These are phyloP conservation scores for Penicillium sp. DNA, from an alignment of 2,329 filamentous ascomycete genomes.

Conservation along the genomic window DNA sequence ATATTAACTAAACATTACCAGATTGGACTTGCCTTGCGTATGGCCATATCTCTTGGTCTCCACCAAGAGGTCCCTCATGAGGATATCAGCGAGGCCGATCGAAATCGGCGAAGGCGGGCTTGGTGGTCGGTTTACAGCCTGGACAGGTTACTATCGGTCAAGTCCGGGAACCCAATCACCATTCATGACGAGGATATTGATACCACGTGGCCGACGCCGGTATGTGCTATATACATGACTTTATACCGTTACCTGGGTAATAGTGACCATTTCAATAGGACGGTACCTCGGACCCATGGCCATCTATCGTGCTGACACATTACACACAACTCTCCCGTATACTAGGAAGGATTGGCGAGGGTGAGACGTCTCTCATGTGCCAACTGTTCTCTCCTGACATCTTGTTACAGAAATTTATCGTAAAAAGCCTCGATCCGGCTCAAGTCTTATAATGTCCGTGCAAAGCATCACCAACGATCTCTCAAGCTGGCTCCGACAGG, in stretches of 20 bases:
- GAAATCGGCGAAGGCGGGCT: constrained; percentile 53
- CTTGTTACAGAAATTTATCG: constrained; percentile 48
- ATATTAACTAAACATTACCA: constrained; percentile 11
- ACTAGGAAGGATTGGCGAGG: constrained; percentile 50
- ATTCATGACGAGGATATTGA: constrained; percentile 58
- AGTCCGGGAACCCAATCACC: constrained; percentile 56
- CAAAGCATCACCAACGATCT: constrained; percentile 53
- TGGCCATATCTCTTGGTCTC: constrained; percentile 59
- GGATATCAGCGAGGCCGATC: constrained; percentile 41
- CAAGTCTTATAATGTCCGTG: constrained; percentile 51
- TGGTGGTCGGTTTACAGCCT: constrained; percentile 61
- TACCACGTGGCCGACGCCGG: constrained; percentile 37
- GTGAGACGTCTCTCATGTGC: constrained; percentile 11
- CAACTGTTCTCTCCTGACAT: constrained; percentile 1
- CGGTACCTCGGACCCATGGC: constrained; percentile 34
- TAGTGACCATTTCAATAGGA: constrained; percentile 6
- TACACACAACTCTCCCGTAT: constrained; percentile 57
- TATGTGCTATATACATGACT: constrained; percentile 12
- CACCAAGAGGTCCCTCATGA: constrained; percentile 53
- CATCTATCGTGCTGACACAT: constrained; percentile 51
- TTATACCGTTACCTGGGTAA: not conserved
- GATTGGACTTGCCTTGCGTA: constrained; percentile 55
- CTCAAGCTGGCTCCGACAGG: constrained; percentile 50
- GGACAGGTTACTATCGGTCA: constrained; percentile 55
- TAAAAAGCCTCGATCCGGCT: constrained; percentile 48